Evolutionary conservation across 2,329 filamentous ascomycete genomes (phyloP), one percentile per base, ranked within the genome.

Genomic region (Biscogniauxia marginata): DNA sequence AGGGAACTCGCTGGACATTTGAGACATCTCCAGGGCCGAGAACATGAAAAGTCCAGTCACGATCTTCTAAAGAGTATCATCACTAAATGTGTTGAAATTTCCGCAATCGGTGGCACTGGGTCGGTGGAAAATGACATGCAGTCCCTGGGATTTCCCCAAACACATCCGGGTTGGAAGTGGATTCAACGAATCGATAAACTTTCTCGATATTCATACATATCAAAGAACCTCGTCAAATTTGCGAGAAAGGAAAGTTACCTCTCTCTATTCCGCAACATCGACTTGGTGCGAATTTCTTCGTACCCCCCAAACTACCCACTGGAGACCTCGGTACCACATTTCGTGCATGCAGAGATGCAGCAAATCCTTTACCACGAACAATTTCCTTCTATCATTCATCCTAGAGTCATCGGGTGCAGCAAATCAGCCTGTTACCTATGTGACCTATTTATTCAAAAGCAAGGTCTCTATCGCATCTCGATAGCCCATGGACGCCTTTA

Each of bases 361-460:
- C 44, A 63, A 18, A n/a, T 65, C 2, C 25, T 53, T 16, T 55
- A 56, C 34, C 57, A 61, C 43, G 60, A 53, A 5, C 19, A 34
- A 20, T 50, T 55, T 25, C 20, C 54, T 19, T 23, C 39, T 13
- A 34, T 39, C 7, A 30, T 47, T 3, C 52, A 19, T 19, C 64
- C 64, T 13, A 53, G 64, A 23, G 57, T 60, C 1, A 59, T 66
- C 11, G 63, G 64, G 11, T 50, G 57, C 13, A 65, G 62, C 50
- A 67, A 65, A 54, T 52, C 59, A 1, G 56, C 63, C 9, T 67
- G 63, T 46, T 65, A 63, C 46, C 54, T 65, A 7, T 67, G 64
- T 51, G 52, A 62, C 53, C 45, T 59, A 21, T 64, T 66, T 45
- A 51, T 62, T 25, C 30, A 43, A n/a, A 43, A 20, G 2, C 57